These are phyloP conservation scores for Durusdinium trenchii DNA, from an alignment of 73 alveolate species.

Conservation along the genomic window DNA sequence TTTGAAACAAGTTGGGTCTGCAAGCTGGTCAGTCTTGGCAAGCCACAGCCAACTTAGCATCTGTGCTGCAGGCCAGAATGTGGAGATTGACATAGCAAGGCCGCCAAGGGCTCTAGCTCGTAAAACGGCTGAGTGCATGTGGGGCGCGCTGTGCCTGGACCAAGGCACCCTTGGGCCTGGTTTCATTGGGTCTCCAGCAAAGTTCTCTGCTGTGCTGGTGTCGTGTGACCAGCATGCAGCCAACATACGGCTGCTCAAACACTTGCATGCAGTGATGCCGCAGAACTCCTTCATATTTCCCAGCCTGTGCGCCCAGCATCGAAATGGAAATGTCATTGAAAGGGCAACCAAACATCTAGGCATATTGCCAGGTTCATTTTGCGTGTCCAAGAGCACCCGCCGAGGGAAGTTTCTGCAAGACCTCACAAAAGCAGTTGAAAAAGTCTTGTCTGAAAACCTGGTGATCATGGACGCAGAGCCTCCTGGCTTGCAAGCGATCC, in stretches of 20 bases:
- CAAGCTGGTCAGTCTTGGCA: constrained; percentile 48
- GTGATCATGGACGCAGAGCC: constrained; percentile 22
- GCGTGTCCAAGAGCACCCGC: constrained; percentile 30
- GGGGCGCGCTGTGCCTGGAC: background rate
- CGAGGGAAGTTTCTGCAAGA: background rate
- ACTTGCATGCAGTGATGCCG: constrained; percentile 16
- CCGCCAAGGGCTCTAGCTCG: constrained; percentile 22
- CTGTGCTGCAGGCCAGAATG: background rate
- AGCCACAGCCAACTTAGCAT: constrained; percentile 42
- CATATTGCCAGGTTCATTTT: constrained; percentile 34
- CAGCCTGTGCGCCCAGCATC: constrained; percentile 29
- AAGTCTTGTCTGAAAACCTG: background rate
- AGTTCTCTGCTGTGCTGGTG: background rate
- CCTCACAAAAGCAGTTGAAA: constrained; percentile 2
- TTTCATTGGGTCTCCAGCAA: background rate
- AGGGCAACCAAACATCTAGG: constrained; percentile 31
- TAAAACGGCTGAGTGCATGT: constrained; percentile 35
- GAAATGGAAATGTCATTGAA: constrained; percentile 47
- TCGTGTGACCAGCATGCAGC: constrained; percentile 51
- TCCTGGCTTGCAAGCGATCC: constrained; percentile 39
- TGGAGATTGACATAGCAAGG: background rate
- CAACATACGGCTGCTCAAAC: constrained; percentile 35
- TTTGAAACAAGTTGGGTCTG: constrained; percentile 1
- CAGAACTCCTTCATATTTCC: background rate
- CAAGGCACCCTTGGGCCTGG: constrained; percentile 55